Conservation (phyloP, 164 flowering plant genomes). For the Protea cynaroides region DNA sequence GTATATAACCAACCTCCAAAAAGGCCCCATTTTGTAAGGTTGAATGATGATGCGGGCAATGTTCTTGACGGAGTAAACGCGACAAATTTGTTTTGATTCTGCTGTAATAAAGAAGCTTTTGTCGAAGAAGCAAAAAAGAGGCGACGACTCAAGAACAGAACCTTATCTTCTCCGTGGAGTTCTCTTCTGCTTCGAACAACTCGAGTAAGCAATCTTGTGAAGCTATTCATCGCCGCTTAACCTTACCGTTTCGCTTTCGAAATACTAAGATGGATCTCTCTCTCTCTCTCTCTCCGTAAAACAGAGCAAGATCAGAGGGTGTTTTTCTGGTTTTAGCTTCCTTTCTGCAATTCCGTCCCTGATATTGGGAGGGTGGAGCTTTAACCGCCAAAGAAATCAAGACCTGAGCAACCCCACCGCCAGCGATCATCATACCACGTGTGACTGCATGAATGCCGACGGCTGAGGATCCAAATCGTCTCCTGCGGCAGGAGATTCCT, state of each 20-base stretch:
- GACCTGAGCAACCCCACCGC: too few relatives aligned
- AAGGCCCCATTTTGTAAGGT: slow-evolving; percentile 1
- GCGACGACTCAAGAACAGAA: not conserved
- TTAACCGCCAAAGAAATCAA: too few relatives aligned
- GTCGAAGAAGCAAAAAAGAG: not conserved
- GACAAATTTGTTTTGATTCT: not conserved
- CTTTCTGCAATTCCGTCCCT: too few relatives aligned
- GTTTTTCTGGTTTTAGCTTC: too few relatives aligned
- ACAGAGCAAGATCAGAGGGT: too few relatives aligned
- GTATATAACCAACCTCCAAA: not conserved
- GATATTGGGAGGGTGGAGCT: too few relatives aligned
- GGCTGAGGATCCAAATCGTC: too few relatives aligned
- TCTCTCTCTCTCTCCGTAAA: too few relatives aligned
- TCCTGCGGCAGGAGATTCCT: too few relatives aligned
- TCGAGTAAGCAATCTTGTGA: slow-evolving; percentile 3
- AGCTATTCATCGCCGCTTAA: slow-evolving; percentile 1
- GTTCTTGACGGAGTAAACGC: not conserved
- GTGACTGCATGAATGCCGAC: too few relatives aligned
- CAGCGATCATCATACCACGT: too few relatives aligned
- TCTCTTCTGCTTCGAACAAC: not conserved
- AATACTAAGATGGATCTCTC: slow-evolving; percentile 18
- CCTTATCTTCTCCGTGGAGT: not conserved
- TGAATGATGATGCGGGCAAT: not conserved
- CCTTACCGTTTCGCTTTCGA: too few relatives aligned
- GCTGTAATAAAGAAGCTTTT: not conserved